Evolutionary conservation across 106 monocot genomes (phyloP), one percentile per base, ranked within the genome.

Genomic region (Amphibolis antarctica): DNA sequence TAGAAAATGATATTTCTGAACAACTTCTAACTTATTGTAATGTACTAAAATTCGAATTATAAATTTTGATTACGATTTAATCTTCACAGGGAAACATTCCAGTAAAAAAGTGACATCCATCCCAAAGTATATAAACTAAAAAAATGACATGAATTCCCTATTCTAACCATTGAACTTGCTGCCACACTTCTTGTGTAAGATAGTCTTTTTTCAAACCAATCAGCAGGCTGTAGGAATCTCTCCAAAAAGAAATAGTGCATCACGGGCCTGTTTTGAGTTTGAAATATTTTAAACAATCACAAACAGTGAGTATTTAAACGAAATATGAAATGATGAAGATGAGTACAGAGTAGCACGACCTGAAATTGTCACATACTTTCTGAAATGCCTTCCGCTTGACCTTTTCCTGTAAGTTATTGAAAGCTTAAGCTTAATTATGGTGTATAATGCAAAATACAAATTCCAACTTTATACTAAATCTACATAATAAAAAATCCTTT

Each of bases 241-340:
- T 94, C 94, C 71, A 89, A 63, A 75, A 94, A 94, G 76, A 94
- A 94, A 59, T 84, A 65, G 72, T 89, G 94, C 94, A 94, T 86
- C 19, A 94, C 94, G 61, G 94, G 94, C 80, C 94, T 94, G 79
- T 68, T n/a, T n/a, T 49, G 26, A 67, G 49, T 46, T 15, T 54
- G 36, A 27, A 69, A 25, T n/a, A n/a, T 20, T 14, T 9, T 60
- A 5, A 5, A 36, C 11, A 36, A 60, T 60, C 18, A 42, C 36
- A 28, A 3, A 31, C n/a, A 60, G 27, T 1, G 12, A 55, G 13
- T 27, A 55, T 55, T 14, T 25, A 55, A 55, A 55, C 27, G 52
- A 28, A 1, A 31, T 42, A 18, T 42, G 28, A 60, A 60, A 60
- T 42, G 28, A 60, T 26, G 18, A 42, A 42, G 4, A 15, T 12